phyloP scores from a whole-genome alignment of 2,329 filamentous ascomycete species.

The Phyllosticta citribraziliensis region DNA sequence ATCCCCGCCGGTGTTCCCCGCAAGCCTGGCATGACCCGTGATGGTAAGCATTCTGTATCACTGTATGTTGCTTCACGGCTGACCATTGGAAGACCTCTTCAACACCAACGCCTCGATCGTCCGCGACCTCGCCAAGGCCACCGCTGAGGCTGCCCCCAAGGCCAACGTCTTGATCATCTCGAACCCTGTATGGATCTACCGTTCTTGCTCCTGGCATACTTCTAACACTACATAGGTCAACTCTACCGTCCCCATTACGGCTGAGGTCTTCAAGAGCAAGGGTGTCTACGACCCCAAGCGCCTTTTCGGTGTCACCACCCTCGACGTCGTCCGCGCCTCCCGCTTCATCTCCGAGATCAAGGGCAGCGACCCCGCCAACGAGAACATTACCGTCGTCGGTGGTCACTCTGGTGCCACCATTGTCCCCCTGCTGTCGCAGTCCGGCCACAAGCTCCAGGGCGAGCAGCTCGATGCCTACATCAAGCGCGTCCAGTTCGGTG shows the following conservation, averaged over 20 bases:
- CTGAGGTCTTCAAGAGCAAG: constrained; percentile 90
- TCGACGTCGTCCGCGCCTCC: constrained; percentile 94
- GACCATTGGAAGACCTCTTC: constrained; percentile 65
- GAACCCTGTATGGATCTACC: constrained; percentile 61
- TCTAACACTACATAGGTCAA: constrained; percentile 53
- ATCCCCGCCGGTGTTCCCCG: constrained; percentile 97
- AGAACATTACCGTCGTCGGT: constrained; percentile 93
- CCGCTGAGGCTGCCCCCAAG: constrained; percentile 76
- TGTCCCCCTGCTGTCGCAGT: constrained; percentile 93
- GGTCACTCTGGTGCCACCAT: constrained; percentile 98
- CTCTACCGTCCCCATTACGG: constrained; percentile 95
- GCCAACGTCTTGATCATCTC: constrained; percentile 96
- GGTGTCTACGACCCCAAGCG: constrained; percentile 99
- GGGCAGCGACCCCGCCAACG: constrained; percentile 77
- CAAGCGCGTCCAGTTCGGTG: constrained; percentile 95
- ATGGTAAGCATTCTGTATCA: constrained; percentile 45
- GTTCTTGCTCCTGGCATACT: not conserved
- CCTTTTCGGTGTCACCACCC: constrained; percentile 98
- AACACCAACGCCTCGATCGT: constrained; percentile 99
- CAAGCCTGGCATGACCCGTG: constrained; percentile 99
- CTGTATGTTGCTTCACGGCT: not conserved
- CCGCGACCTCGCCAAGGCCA: constrained; percentile 92
- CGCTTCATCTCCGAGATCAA: constrained; percentile 97
- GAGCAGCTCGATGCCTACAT: constrained; percentile 67
- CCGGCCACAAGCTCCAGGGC: constrained; percentile 74